Evolutionary conservation across 805 yeast genomes (phyloP), one percentile per base, ranked within the genome.

Genomic region (Candida suzukii): DNA sequence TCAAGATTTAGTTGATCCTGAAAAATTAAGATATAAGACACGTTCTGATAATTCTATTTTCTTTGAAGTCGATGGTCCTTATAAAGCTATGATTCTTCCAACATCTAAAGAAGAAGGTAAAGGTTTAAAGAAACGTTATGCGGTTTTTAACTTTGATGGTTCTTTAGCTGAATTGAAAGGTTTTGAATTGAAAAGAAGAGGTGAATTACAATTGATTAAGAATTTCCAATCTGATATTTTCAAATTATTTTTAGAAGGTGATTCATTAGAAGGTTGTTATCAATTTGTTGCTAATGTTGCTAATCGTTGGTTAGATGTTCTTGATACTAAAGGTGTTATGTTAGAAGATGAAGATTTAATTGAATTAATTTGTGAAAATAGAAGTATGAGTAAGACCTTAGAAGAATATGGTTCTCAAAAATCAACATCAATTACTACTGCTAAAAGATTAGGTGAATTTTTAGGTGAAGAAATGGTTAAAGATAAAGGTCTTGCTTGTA

Each of bases 1-100:
- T 55, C 98, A 91, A 61, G 87, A 83, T 39, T 66, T 90, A 38
- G 77, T 75, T 2, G 95, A 91, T 56, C 80, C 86, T 0, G 71
- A 70, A 1, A 72, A 67, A 17, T 73, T 78, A 56, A 76, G 74
- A 50, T 93, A 91, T 62, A 78, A 81, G 41, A 83, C 88, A 0
- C 74, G 74, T 38, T 80, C 91, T 18, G 99, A 93, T 54, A 93
- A 93, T 61, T 84, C 96, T 14, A 93, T 93, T 62, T 91, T 91
- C 65, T 93, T 93, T 51, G 99, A 93, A 59, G 96, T 95, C 17
- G 99, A 93, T 67, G 99, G 99, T 11, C 99, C 99, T 1, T 93
- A 93, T 58, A 84, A 80, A 53, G 99, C 99, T 0, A 93, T 93
- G 99, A 77, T 93, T 43, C 71, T 93, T 39, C 99, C 99, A 4